phyloP scores from a whole-genome alignment of 73 alveolate species.

The Tetrahymena borealis region DNA sequence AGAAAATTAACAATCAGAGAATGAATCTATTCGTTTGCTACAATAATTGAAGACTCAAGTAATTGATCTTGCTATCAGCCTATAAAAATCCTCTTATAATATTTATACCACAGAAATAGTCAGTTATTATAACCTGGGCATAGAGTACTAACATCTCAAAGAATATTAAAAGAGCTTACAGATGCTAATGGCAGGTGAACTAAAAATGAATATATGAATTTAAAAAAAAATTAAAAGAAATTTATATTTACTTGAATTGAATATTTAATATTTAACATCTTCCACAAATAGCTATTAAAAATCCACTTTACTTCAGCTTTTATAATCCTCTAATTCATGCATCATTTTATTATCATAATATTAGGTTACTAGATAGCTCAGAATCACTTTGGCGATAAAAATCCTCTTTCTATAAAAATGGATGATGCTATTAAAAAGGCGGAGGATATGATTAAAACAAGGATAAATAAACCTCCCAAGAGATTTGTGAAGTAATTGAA shows the following conservation, averaged over 20 bases:
- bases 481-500: too few relatives aligned
- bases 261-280: too few relatives aligned
- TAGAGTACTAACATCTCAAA: not conserved
- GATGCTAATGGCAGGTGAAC: not conserved
- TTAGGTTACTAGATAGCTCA: not conserved
- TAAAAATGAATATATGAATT: not conserved
- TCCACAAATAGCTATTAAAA: too few relatives aligned
- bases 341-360: too few relatives aligned
- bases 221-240: too few relatives aligned
- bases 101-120: not conserved
- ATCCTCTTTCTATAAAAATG: not conserved
- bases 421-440: not conserved
- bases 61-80: not conserved
- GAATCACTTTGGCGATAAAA: not conserved
- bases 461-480: not conserved
- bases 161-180: not conserved
- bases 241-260: too few relatives aligned
- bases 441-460: not conserved
- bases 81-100: not conserved
- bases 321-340: too few relatives aligned
- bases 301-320: too few relatives aligned
- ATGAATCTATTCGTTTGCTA: not conserved
- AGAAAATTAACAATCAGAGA: not conserved
- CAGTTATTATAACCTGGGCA: not conserved
- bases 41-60: not conserved